These are phyloP conservation scores for Cryoendolithus antarcticus DNA, from an alignment of 2,329 filamentous ascomycete species.

Conservation along the genomic window DNA sequence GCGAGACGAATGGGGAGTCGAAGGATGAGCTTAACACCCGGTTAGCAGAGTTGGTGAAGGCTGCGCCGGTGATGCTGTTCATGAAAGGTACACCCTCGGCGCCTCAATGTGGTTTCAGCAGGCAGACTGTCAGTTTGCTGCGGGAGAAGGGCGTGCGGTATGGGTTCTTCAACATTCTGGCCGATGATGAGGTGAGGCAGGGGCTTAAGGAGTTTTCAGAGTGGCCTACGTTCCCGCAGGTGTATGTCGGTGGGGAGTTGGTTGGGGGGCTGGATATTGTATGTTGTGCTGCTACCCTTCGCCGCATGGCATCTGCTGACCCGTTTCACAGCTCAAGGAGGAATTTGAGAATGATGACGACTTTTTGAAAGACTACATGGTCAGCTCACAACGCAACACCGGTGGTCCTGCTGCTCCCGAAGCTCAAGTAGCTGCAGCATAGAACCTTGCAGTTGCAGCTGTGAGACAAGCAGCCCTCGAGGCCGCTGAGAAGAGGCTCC, in stretches of 20 bases:
- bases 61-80: conserved; percentile 95
- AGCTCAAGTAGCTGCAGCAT: conserved; percentile 11
- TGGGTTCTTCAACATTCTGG: conserved; percentile 97
- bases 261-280: conserved; percentile 94
- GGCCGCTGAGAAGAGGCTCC: too few relatives aligned
- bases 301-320: too few relatives aligned
- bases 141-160: conserved; percentile 88
- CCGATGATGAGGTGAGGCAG: conserved; percentile 92
- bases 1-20: conserved; percentile 27
- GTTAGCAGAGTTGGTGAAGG: conserved; percentile 75
- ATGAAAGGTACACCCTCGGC: conserved; percentile 91
- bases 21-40: conserved; percentile 80
- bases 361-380: conserved; percentile 64
- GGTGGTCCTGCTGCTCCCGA: conserved; percentile 15
- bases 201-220: conserved; percentile 96
- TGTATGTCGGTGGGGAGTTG: conserved; percentile 83
- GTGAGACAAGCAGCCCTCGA: too few relatives aligned
- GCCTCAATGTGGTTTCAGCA: conserved; percentile 85
- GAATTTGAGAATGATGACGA: conserved; percentile 73
- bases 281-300: conserved; percentile 9
- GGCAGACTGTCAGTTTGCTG: conserved; percentile 75
- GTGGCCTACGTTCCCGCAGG: conserved; percentile 94
- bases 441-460: not conserved
- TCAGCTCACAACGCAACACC: conserved; percentile 21
- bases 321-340: conserved; percentile 63